Percentiles rank a stretch among this genome's conserved stretches.
Evolutionary conservation across 1,139 yeast genomes (phyloP).

Genomic region (Kazachstania sp.): DNA sequence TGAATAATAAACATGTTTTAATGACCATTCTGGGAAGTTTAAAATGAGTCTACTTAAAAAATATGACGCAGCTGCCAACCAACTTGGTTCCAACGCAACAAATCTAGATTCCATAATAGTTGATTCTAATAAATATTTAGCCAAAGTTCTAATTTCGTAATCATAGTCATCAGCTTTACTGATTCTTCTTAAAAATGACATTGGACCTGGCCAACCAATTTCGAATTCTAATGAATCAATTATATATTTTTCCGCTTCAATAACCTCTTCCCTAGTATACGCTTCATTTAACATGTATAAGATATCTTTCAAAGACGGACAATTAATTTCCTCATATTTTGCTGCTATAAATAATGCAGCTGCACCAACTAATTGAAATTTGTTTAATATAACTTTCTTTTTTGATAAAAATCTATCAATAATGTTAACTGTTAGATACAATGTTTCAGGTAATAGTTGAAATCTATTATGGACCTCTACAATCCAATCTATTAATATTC

Average conservation of each 20-base stretch:
- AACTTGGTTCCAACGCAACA: constrained; percentile 84
- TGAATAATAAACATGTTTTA: constrained; percentile 77
- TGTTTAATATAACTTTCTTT: constrained; percentile 67
- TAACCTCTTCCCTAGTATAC: constrained; percentile 71
- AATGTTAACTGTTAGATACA: constrained; percentile 77
- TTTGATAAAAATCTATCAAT: constrained; percentile 78
- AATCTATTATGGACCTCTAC: constrained; percentile 89
- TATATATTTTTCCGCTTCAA: constrained; percentile 89
- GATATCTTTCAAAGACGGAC: constrained; percentile 89
- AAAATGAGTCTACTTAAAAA: constrained; percentile 71
- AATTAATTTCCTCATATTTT: constrained; percentile 91
- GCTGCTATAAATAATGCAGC: constrained; percentile 92
- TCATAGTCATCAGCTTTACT: constrained; percentile 98
- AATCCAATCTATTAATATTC: constrained; percentile 86
- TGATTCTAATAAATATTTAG: constrained; percentile 84
- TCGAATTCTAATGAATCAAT: constrained; percentile 85
- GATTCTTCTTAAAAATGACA: constrained; percentile 88
- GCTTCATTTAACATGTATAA: constrained; percentile 94
- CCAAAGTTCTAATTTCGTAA: constrained; percentile 84
- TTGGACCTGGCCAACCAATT: constrained; percentile 98
- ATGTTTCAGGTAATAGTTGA: constrained; percentile 82
- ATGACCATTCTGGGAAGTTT: constrained; percentile 57
- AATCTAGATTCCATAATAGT: constrained; percentile 87
- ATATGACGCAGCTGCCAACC: constrained; percentile 95
- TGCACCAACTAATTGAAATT: constrained; percentile 91